phyloP scores from a whole-genome alignment of 139 green algal species.

The Penium margaritaceum region DNA sequence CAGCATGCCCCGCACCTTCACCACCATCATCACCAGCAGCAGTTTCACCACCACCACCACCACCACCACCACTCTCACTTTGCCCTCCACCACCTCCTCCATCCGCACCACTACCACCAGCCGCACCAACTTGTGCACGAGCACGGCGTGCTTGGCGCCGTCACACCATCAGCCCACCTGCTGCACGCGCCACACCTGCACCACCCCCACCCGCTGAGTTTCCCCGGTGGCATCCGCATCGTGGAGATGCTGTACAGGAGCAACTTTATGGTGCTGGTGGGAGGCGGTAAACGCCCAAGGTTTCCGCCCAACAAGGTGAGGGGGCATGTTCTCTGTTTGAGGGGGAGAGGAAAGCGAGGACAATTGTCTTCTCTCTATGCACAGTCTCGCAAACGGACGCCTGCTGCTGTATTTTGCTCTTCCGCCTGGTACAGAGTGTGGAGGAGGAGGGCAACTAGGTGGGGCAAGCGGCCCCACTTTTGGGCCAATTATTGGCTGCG shows the following conservation, averaged over 20 bases:
- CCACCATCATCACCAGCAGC: background rate
- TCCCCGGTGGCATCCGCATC: conserved; percentile 59
- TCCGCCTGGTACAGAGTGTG: background rate
- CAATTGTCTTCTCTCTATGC: background rate
- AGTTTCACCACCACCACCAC: background rate
- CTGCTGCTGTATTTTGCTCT: background rate
- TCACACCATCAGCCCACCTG: too few relatives aligned
- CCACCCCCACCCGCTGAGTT: background rate
- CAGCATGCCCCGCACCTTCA: background rate
- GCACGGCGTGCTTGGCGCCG: too few relatives aligned
- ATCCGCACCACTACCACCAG: background rate
- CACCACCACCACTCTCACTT: background rate
- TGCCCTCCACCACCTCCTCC: too few relatives aligned
- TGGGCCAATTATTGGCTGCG: too few relatives aligned
- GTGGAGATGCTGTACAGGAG: conserved; percentile 88
- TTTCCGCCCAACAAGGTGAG: conserved; percentile 55
- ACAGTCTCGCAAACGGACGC: too few relatives aligned
- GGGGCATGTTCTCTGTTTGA: too few relatives aligned
- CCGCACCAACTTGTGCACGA: background rate
- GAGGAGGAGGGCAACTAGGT: too few relatives aligned
- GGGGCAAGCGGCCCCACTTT: too few relatives aligned
- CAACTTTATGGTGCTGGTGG: conserved; percentile 86
- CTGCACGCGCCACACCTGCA: background rate
- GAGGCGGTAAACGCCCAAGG: conserved; percentile 64
- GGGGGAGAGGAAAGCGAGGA: background rate